Base-by-base conservation (phyloP, 2,329 filamentous ascomycete genomes). In the Cercospora zeina region DNA sequence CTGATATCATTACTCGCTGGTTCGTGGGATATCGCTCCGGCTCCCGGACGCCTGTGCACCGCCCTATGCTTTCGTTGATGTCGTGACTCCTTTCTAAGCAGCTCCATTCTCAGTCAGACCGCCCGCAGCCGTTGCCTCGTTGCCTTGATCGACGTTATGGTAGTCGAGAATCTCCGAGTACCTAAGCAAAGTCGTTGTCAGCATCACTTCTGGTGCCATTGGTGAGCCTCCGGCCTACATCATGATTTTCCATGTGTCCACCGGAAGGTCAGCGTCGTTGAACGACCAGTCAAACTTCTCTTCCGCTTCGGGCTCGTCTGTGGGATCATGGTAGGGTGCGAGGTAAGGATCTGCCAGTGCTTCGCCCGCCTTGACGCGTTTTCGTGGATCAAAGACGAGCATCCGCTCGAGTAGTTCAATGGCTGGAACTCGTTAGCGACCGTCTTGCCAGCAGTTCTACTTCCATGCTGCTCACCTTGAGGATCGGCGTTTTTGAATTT, bases 191-290 rank as follows among this genome's bases (percentile, higher is more conserved):
- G 36, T 19, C 24, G 55, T 33, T 42, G 53, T 57, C 16, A 49
- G 19, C 45, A 42, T 21, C 30, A 7, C 5, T 24, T 49, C 11
- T 11, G 21, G 53, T 36, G 34, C n/a, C 31, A 27, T 16, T 37
- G 8, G 33, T 47, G 31, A 14, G 10, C 30, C 21, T 24, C 39
- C 13, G 16, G 61, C 89, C 74, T 83, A 96, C 95, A 99, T 99
- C 95, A 97, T 99, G 76, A 99, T 97, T 82, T 99, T 99, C 95
- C 95, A 99, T n/a, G 93, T 96, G 75, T 99, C 95, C 55, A 97
- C 93, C 0, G 95, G 93, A 61, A 99, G 82, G 75, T 99, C 95
- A 53, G 93, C 95, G 72, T 99, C 95, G 77, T 97, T 97, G 80
- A 99, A 99, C 58, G 93, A 97, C 95, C 95, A 99, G 76, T 99